phyloP scores from a whole-genome alignment of 2,329 filamentous ascomycete genomes.

The Cladosporium sp. region DNA sequence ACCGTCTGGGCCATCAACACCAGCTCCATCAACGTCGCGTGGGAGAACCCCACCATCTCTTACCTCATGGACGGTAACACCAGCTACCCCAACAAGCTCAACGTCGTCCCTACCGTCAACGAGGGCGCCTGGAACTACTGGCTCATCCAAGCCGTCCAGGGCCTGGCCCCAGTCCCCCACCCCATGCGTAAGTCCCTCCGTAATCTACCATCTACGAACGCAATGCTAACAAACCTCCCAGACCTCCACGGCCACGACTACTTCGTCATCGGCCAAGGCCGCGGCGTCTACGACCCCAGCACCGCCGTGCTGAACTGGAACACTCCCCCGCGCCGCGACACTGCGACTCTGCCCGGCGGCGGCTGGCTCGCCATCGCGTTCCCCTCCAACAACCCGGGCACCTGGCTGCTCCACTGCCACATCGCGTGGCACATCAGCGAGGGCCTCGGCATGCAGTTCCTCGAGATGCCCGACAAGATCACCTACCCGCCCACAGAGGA shows the following conservation, averaged over 20 bases:
- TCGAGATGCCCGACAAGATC: conserved; percentile 21
- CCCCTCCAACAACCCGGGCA: conserved; percentile 47
- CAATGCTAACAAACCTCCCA: neutral
- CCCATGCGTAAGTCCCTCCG: conserved; percentile 23
- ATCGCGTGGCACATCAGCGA: conserved; percentile 26
- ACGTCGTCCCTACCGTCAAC: conserved; percentile 36
- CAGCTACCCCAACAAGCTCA: conserved; percentile 34
- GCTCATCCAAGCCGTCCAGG: conserved; percentile 41
- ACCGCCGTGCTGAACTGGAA: conserved; percentile 26
- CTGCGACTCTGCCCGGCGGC: conserved; percentile 36
- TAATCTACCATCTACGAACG: no score
- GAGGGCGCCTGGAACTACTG: conserved; percentile 40
- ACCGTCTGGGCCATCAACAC: conserved; percentile 36
- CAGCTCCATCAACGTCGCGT: conserved; percentile 37
- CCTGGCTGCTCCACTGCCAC: conserved; percentile 34
- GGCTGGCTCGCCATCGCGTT: conserved; percentile 47
- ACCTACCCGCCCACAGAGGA: conserved; percentile 9
- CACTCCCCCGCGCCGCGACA: conserved; percentile 45
- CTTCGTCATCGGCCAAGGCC: conserved; percentile 26
- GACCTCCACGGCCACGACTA: conserved; percentile 43
- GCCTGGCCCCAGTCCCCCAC: conserved; percentile 31
- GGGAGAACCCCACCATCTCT: conserved; percentile 40
- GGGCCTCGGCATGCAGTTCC: conserved; percentile 24
- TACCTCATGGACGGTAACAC: conserved; percentile 38
- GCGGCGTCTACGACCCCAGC: conserved; percentile 23